phyloP scores from a whole-genome alignment of 257 asterid genomes.

The Nicotiana paniculata region DNA sequence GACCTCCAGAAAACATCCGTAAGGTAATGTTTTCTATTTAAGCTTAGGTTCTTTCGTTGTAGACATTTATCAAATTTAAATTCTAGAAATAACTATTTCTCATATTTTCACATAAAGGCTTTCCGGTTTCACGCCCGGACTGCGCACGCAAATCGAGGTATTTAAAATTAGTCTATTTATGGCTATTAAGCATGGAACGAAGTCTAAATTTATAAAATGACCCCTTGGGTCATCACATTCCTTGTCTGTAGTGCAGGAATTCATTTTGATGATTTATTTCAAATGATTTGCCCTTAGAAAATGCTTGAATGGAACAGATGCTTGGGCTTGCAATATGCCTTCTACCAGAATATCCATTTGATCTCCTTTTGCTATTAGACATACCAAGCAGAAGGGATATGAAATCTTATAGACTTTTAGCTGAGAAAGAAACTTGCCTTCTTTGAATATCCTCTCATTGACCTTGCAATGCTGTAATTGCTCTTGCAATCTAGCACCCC shows the following conservation, averaged over 20 bases:
- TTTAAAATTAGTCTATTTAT: too few relatives aligned
- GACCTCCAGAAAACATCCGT: slow-evolving; percentile 82
- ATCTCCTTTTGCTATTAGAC: neutral
- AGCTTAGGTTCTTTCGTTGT: neutral
- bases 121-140: too few relatives aligned
- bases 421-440: neutral
- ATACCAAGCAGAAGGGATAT: neutral
- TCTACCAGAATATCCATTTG: neutral
- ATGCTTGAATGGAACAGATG: neutral
- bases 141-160: too few relatives aligned
- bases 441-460: neutral
- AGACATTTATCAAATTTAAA: neutral
- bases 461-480: neutral
- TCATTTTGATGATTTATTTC: neutral
- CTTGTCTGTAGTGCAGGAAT: neutral
- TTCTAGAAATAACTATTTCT: too few relatives aligned
- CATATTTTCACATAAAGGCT: too few relatives aligned
- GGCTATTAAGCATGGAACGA: too few relatives aligned
- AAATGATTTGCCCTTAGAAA: neutral
- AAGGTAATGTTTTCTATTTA: slow-evolving; percentile 42
- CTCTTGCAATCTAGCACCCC: neutral
- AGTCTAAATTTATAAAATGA: too few relatives aligned
- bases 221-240: too few relatives aligned
- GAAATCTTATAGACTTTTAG: neutral
- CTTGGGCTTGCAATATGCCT: neutral